These are phyloP conservation scores for Butyriboletus loyo DNA, from an alignment of 768 basidiomycete species.

Conservation along the genomic window DNA sequence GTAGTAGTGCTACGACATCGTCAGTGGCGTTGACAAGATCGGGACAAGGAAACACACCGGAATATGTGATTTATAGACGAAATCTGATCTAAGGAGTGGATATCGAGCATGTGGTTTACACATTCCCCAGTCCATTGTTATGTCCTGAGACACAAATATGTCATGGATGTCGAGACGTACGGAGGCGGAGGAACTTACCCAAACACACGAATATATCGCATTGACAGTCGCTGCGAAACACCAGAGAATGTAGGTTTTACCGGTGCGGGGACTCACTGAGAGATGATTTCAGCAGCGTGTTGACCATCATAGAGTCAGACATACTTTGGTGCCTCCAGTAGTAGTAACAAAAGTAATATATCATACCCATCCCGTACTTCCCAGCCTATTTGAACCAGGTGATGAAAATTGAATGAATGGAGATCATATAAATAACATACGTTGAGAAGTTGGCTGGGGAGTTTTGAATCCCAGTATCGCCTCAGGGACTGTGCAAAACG, in stretches of 20 bases:
- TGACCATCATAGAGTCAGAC: background rate
- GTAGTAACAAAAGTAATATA: conserved; percentile 66
- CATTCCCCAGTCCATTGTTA: conserved; percentile 91
- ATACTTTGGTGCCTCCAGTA: conserved; percentile 71
- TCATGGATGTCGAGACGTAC: background rate
- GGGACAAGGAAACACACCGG: conserved; percentile 40
- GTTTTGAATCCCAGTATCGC: conserved; percentile 78
- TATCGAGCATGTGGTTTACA: conserved; percentile 54
- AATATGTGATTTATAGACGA: conserved; percentile 66
- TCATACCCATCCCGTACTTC: conserved; percentile 72
- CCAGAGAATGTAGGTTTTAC: conserved; percentile 62
- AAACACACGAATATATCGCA: conserved; percentile 68
- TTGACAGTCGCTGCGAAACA: conserved; percentile 60
- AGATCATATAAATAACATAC: conserved; percentile 40
- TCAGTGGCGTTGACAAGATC: background rate
- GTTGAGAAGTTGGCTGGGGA: conserved; percentile 82
- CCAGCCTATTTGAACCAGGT: conserved; percentile 56
- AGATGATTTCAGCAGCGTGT: background rate
- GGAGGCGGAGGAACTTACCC: conserved; percentile 54
- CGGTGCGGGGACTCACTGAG: conserved; percentile 34
- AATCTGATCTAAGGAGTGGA: conserved; percentile 66
- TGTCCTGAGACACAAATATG: conserved; percentile 50
- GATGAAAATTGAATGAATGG: background rate
- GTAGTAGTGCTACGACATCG: conserved; percentile 60
- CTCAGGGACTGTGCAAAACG: conserved; percentile 86